Percentiles rank a stretch among this genome's conserved stretches.
Conservation (phyloP, 2,329 filamentous ascomycete genomes). For the Knufia fluminis region DNA sequence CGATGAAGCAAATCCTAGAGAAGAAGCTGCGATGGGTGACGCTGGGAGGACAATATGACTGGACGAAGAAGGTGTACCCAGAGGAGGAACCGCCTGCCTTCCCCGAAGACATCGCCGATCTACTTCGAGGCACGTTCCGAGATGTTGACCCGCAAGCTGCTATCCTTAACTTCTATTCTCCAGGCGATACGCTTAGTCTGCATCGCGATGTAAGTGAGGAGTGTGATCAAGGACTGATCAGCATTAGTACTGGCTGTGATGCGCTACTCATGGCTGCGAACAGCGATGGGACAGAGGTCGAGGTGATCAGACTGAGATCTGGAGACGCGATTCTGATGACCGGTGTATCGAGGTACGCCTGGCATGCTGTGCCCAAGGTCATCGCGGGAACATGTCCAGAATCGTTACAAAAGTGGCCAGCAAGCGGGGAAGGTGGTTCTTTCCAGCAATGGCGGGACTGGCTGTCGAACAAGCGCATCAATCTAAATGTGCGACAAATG, state of each 20-base stretch:
- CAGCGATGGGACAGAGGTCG: conserved; percentile 38
- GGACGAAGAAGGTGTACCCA: conserved; percentile 80
- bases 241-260: conserved; percentile 82
- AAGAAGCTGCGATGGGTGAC: conserved; percentile 89
- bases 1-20: conserved; percentile 59
- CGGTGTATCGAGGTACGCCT: conserved; percentile 70
- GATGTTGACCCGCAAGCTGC: conserved; percentile 74
- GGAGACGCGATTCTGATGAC: conserved; percentile 91
- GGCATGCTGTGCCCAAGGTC: conserved; percentile 91
- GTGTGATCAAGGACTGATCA: conserved; percentile 67
- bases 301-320: conserved; percentile 58
- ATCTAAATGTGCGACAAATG: conserved; percentile 90
- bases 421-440: conserved; percentile 42
- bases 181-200: conserved; percentile 82
- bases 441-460: conserved; percentile 63
- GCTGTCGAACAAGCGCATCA: conserved; percentile 82
- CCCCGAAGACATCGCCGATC: conserved; percentile 58
- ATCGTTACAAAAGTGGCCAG: conserved; percentile 67
- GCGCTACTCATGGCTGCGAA: conserved; percentile 77
- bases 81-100: conserved; percentile 58
- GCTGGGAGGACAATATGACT: conserved; percentile 91
- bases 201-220: conserved; percentile 91
- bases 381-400: conserved; percentile 67
- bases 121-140: conserved; percentile 65
- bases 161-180: conserved; percentile 87